Evolutionary conservation across 2,329 filamentous ascomycete species (phyloP).

Genomic region (Pyricularia sp.): DNA sequence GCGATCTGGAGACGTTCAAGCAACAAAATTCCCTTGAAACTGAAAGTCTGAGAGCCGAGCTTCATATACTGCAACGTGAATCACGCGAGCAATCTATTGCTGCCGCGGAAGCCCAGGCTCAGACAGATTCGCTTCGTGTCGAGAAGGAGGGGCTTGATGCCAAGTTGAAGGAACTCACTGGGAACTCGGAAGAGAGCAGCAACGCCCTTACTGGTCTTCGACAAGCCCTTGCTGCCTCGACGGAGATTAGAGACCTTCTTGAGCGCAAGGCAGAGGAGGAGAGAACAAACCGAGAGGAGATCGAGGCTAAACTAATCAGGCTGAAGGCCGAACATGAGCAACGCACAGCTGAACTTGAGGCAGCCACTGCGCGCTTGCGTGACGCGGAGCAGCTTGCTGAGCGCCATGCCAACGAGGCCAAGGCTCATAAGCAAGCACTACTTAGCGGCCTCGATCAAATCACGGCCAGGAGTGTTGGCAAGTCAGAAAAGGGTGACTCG

Average conservation of each 20-base stretch:
- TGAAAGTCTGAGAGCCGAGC: conserved; percentile 74
- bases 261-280: conserved; percentile 82
- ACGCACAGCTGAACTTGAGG: conserved; percentile 67
- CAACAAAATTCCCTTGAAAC: conserved; percentile 78
- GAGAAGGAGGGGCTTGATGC: conserved; percentile 72
- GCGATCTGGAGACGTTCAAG: conserved; percentile 74
- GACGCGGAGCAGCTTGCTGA: conserved; percentile 86
- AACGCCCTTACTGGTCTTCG: conserved; percentile 66
- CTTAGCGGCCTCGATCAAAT: conserved; percentile 75
- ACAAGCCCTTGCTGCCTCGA: conserved; percentile 68
- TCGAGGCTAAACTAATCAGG: conserved; percentile 67
- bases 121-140: conserved; percentile 66
- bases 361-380: conserved; percentile 60
- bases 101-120: conserved; percentile 65
- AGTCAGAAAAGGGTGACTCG: conserved; percentile 36
- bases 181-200: conserved; percentile 59
- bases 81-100: conserved; percentile 74
- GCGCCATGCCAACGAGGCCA: conserved; percentile 78
- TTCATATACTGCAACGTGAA: conserved; percentile 70
- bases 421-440: conserved; percentile 74
- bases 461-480: conserved; percentile 40
- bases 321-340: conserved; percentile 79
- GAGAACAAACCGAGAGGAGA: conserved; percentile 59
- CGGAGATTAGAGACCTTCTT: conserved; percentile 64
- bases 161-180: conserved; percentile 57